phyloP scores from a whole-genome alignment of 495 filamentous ascomycete genomes.

The Aspergillus asperescens region DNA sequence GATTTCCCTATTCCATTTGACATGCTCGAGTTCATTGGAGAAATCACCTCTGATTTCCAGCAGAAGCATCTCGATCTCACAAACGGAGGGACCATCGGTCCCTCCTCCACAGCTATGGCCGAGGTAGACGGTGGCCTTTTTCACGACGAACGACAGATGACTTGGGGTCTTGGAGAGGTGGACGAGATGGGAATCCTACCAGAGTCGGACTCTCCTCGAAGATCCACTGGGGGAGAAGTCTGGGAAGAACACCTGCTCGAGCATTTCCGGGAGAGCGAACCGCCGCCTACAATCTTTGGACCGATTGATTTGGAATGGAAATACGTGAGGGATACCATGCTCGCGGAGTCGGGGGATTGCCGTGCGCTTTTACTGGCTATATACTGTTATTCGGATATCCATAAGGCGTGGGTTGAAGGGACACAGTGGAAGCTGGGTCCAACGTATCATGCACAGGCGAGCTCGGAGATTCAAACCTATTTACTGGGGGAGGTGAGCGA shows the following conservation, averaged over 20 bases:
- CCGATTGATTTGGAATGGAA: conserved; percentile 35
- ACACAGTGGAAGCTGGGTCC: conserved; percentile 30
- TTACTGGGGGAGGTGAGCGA: conserved; percentile 28
- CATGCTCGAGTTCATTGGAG: conserved; percentile 40
- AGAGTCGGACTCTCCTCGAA: conserved; percentile 3
- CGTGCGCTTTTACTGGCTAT: conserved; percentile 29
- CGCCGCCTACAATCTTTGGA: conserved; percentile 35
- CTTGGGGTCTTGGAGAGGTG: conserved; percentile 1
- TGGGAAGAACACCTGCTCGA: conserved; percentile 35
- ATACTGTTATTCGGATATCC: conserved; percentile 36
- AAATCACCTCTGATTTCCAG: conserved; percentile 36
- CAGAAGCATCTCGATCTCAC: conserved; percentile 37
- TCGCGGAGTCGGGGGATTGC: conserved; percentile 25
- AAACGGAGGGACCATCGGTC: conserved; percentile 12
- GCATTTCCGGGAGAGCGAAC: conserved; percentile 29
- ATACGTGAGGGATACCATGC: conserved; percentile 27
- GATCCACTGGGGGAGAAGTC: background rate
- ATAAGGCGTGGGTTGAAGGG: conserved; percentile 28
- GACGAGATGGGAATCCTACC: background rate
- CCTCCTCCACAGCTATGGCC: background rate
- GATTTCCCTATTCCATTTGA: conserved; percentile 26
- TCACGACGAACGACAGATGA: conserved; percentile 9
- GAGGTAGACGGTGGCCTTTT: background rate
- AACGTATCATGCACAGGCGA: conserved; percentile 31
- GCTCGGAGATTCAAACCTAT: conserved; percentile 32